Base-by-base conservation (phyloP, 2,329 filamentous ascomycete genomes). In the Daldinia sp. region DNA sequence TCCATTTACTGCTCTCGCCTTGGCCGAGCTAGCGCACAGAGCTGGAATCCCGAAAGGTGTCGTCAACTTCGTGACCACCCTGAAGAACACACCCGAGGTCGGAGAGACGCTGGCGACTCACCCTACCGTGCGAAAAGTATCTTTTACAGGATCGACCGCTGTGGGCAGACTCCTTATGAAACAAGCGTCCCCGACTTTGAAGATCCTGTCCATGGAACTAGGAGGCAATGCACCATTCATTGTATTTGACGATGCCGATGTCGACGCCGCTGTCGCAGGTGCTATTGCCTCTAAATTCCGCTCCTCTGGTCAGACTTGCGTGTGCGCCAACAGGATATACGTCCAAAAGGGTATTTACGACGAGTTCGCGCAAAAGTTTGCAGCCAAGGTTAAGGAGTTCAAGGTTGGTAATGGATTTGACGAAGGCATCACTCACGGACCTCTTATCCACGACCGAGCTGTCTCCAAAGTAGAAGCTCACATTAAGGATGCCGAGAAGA, bases 151-250 rank as follows among this genome's bases (percentile, higher is more conserved):
- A 50, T 97, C 79, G 19, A 90, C 88, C 0, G 78, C 74, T 43
- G 87, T 90, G 34, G 88, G 88, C 29, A 90, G 89, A 76, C 82
- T 90, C 5, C 86, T 99, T 56, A 97, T 97, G 93, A 91, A 91
- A 81, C 94, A 97, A 78, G 90, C 90, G 9, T 87, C 93, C 0
- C 85, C 86, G 37, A 97, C 93, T 0, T 80, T 97, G 70, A 98
- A 98, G 85, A 85, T 88, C 69, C 76, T 89, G 37, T 95, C 92
- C 0, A 91, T 97, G 76, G 94, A 98, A 76, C 89, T 98, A 1
- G 94, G 94, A 56, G 95, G 94, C 48, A 98, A 98, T 76, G 92
- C 94, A 0, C 94, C 94, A 1, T 96, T 97, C 76, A 97, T 98
- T 69, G 93, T 98, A 30, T 98, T 98, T 74, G 93, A 98, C 73